Evolutionary conservation across 768 basidiomycete species (phyloP), one percentile per base, ranked within the genome.

Genomic region (Hydnum rufescens): DNA sequence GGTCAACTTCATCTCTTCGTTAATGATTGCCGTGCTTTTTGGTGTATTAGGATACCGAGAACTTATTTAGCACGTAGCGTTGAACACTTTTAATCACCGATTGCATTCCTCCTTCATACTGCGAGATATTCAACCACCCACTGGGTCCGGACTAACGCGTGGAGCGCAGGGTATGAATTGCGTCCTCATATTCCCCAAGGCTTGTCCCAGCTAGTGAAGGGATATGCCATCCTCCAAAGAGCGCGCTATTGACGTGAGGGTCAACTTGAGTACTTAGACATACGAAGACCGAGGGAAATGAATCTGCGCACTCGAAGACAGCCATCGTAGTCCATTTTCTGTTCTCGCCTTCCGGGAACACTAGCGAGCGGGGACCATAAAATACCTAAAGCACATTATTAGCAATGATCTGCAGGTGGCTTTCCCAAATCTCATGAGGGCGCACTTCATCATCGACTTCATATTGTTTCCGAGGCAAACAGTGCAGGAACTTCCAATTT

Each of bases 301-400:
- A 39, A 39, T 39, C 1, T 5, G 76, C 82, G 53, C 60, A 88
- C 85, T 89, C 86, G 59, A 95, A 93, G 6, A 76, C 65, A 13
- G 89, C 86, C 79, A 92, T 87, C 59, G 80, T 93, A 0, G 90
- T 90, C 92, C 89, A 93, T 64, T 90, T 92, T 54, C 93, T 76
- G 69, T 99, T 99, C 68, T 96, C 92, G 0, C 89, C 81, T 66
- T 90, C 90, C 16, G 77, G 81, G 74, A 90, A 99, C 8, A 83
- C 93, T 43, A 95, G 75, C 16, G 85, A 89, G 44, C 90, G 78
- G 32, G 81, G 76, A 4, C 90, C 87, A 62, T 96, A 95, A 64
- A 96, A 96, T 18, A 97, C 82, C 82, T 84, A 34, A 36, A n/a
- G 32, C 5, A 42, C 13, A 42, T n/a, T 30, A 42, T 46, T 47